Evolutionary conservation across 1,139 yeast genomes (phyloP).

Genomic region (Kluyveromyces marxianus): DNA sequence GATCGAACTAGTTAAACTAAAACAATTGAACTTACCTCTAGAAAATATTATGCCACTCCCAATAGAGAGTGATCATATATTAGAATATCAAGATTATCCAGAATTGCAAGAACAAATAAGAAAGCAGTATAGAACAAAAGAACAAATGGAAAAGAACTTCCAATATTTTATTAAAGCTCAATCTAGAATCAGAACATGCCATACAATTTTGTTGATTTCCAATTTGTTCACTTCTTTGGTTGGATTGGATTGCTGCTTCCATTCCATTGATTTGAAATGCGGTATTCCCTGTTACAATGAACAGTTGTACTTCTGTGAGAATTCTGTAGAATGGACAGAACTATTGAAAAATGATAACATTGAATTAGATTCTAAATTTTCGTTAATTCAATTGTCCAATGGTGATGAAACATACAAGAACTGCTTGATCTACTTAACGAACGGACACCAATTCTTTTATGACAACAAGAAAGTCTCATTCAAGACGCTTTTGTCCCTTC

Average conservation of each 20-base stretch:
- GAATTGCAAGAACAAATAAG: constrained; percentile 30
- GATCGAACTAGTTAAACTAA: constrained; percentile 69
- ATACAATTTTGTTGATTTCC: constrained; percentile 66
- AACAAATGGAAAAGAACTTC: constrained; percentile 46
- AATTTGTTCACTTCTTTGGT: constrained; percentile 62
- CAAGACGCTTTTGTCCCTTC: constrained; percentile 53
- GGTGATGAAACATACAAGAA: constrained; percentile 46
- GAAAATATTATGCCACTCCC: constrained; percentile 61
- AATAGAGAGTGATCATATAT: constrained; percentile 29
- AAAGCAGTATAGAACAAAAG: constrained; percentile 30
- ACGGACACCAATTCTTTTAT: constrained; percentile 34
- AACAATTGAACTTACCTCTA: constrained; percentile 65
- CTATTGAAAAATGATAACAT: constrained; percentile 32
- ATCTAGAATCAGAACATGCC: constrained; percentile 79
- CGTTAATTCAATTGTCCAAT: constrained; percentile 50
- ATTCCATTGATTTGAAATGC: constrained; percentile 55
- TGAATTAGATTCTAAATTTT: constrained; percentile 40
- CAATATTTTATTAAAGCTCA: constrained; percentile 76
- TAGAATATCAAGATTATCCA: constrained; percentile 30
- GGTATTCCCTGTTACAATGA: constrained; percentile 67
- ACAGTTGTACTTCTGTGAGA: constrained; percentile 58
- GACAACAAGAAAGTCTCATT: constrained; percentile 40
- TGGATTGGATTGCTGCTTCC: constrained; percentile 52
- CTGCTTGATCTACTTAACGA: constrained; percentile 42
- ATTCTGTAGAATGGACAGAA: constrained; percentile 51